Percentiles rank a stretch among this genome's conserved stretches.
phyloP scores from a whole-genome alignment of 768 basidiomycete species.

The Cyathus striatus region DNA sequence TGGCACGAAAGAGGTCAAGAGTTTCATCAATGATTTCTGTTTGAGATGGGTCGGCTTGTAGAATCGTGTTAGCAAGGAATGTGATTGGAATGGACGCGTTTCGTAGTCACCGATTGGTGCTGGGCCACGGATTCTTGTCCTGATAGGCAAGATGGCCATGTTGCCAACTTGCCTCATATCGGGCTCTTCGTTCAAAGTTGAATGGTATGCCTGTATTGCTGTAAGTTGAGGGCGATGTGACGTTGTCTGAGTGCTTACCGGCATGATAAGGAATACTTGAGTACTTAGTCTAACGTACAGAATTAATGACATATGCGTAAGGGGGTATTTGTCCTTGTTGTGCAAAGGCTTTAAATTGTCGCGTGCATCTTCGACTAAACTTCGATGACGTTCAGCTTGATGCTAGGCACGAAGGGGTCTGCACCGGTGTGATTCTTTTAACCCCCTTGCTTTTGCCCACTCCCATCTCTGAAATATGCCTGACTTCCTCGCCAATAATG shows the following conservation, averaged over 20 bases:
- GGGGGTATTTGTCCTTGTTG: constrained; percentile 24
- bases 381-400: constrained; percentile 1
- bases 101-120: constrained; percentile 65
- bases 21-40: constrained; percentile 95
- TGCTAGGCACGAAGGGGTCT: background rate
- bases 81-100: constrained; percentile 1
- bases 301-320: constrained; percentile 10
- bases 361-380: background rate
- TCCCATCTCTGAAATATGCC: constrained; percentile 27
- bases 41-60: constrained; percentile 67
- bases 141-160: constrained; percentile 84
- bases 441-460: constrained; percentile 2
- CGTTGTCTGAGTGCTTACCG: constrained; percentile 36
- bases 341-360: constrained; percentile 13
- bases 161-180: constrained; percentile 87
- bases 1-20: constrained; percentile 94
- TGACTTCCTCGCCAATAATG: constrained; percentile 15
- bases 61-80: constrained; percentile 9
- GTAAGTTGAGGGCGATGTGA: constrained; percentile 7
- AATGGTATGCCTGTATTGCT: constrained; percentile 84
- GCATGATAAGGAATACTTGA: constrained; percentile 30
- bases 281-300: too few species aligned
- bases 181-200: constrained; percentile 80
- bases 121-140: constrained; percentile 87
- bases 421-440: constrained; percentile 2